These are phyloP conservation scores for Diplodia intermedia DNA, from an alignment of 2,329 filamentous ascomycete genomes.

Conservation along the genomic window DNA sequence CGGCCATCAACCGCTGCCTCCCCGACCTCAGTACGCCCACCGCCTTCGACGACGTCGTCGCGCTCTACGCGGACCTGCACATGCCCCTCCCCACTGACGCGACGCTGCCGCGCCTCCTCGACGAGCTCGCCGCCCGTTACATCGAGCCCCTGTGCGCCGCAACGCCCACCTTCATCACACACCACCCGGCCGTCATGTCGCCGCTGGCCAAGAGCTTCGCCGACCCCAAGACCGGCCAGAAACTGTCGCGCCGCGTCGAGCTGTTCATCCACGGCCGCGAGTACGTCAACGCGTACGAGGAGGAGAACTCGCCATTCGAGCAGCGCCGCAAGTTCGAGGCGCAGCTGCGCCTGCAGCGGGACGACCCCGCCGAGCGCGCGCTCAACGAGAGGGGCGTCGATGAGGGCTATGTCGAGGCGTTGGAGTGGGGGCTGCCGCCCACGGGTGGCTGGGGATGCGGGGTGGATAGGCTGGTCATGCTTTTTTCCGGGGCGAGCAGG, in stretches of 20 bases:
- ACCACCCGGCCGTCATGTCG: conserved; percentile 90
- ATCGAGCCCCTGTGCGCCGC: conserved; percentile 77
- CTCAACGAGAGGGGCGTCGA: conserved; percentile 62
- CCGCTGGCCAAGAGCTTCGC: conserved; percentile 87
- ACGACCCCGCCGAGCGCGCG: conserved; percentile 50
- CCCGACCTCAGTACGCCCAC: conserved; percentile 60
- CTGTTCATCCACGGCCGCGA: conserved; percentile 82
- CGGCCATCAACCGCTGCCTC: conserved; percentile 67
- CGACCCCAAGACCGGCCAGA: conserved; percentile 70
- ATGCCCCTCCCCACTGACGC: conserved; percentile 59
- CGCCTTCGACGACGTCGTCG: conserved; percentile 65
- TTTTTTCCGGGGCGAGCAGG: conserved; percentile 77
- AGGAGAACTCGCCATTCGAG: conserved; percentile 90
- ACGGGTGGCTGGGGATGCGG: conserved; percentile 98
- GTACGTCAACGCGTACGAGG: conserved; percentile 96
- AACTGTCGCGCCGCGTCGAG: conserved; percentile 81
- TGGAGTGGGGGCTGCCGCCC: conserved; percentile 91
- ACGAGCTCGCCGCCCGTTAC: conserved; percentile 76
- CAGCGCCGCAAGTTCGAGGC: conserved; percentile 83
- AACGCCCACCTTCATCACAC: conserved; percentile 80
- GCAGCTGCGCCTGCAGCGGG: conserved; percentile 52
- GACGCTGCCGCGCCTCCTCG: conserved; percentile 75
- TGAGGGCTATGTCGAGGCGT: conserved; percentile 80
- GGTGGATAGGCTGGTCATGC: conserved; percentile 88
- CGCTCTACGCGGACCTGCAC: conserved; percentile 60